These are phyloP conservation scores for Lichtheimia ornata DNA, from an alignment of 371 early-diverging fungal species.

Conservation along the genomic window DNA sequence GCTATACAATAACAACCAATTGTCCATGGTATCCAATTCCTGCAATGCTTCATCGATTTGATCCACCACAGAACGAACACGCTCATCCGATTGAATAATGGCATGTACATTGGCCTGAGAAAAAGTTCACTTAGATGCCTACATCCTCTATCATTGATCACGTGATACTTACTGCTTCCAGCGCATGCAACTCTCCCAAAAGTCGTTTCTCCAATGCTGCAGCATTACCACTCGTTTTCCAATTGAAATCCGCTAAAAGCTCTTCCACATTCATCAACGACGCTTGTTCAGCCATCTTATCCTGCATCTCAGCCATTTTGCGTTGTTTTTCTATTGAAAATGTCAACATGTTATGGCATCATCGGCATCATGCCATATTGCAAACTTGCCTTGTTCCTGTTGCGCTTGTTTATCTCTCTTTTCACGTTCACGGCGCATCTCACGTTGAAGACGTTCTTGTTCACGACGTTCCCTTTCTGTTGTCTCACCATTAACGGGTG, in stretches of 20 bases:
- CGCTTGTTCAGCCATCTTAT: conserved; percentile 50
- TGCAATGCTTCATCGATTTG: conserved; percentile 81
- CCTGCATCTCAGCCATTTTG: conserved; percentile 41
- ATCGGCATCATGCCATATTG: background rate
- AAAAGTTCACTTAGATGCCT: background rate
- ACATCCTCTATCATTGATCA: background rate
- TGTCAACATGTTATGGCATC: background rate
- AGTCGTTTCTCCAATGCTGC: conserved; percentile 69
- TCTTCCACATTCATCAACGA: conserved; percentile 66
- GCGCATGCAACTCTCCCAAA: conserved; percentile 65
- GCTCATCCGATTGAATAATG: conserved; percentile 88
- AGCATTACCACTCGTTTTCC: conserved; percentile 78
- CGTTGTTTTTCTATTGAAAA: conserved; percentile 28
- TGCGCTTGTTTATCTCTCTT: conserved; percentile 36
- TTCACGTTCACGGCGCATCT: conserved; percentile 39
- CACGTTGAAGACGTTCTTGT: conserved; percentile 29
- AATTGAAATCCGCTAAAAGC: conserved; percentile 69
- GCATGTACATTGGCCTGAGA: conserved; percentile 87
- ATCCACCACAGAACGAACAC: conserved; percentile 77
- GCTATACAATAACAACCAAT: conserved; percentile 83
- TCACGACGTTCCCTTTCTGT: conserved; percentile 26
- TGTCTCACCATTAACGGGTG: background rate
- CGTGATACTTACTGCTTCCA: conserved; percentile 66
- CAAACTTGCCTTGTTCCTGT: conserved; percentile 29
- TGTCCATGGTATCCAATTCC: conserved; percentile 83